Base-by-base conservation (phyloP, 106 monocot species). In the Platanthera zijinensis region DNA sequence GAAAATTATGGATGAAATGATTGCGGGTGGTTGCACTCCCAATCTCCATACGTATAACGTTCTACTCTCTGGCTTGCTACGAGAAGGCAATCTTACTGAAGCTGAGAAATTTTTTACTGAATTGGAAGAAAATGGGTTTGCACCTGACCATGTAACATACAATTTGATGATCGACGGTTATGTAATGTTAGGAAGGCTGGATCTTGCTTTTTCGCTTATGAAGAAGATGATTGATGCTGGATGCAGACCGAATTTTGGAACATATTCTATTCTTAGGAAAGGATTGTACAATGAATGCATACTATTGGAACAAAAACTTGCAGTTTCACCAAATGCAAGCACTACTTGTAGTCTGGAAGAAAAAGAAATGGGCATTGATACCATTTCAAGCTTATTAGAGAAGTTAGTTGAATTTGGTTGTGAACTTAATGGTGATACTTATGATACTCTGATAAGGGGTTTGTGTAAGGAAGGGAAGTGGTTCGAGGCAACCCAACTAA, bases 1-100 rank as follows among this genome's bases (percentile, higher is more conserved):
- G 53, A 76, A 83, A 67, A 22, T 92, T 70, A 72, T 89, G 75
- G 80, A 88, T 78, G 90, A 90, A 77, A 92, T 92, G 90, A 71
- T 68, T 12, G 76, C 76, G 61, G 71, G 52, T 49, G 82, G 74
- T 21, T 90, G 86, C 39, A 15, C 32, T 21, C 95, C 92, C 17
- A 92, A 88, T 83, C 79, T 92, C 14, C 85, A 84, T 32, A 90
- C 92, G 6, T 92, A 90, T 62, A 87, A 84, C 85, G 83, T 80
- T 89, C 86, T 96, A 70, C 81, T 96, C 51, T 72, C 87, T 76
- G 88, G 92, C 30, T 78, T 96, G 28, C 90, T 88, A 69, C 88
- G 82, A 77, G 87, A 90, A 76, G 92, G 92, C 17, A 89, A 75
- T 59, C 52, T 77, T 46, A 83, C 84, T 77, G 84, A 92, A 52